A percentile compares a stretch with the other conserved stretches of the same genome.
phyloP scores from a whole-genome alignment of 2,329 filamentous ascomycete species.

The Exserohilum rostratum region DNA sequence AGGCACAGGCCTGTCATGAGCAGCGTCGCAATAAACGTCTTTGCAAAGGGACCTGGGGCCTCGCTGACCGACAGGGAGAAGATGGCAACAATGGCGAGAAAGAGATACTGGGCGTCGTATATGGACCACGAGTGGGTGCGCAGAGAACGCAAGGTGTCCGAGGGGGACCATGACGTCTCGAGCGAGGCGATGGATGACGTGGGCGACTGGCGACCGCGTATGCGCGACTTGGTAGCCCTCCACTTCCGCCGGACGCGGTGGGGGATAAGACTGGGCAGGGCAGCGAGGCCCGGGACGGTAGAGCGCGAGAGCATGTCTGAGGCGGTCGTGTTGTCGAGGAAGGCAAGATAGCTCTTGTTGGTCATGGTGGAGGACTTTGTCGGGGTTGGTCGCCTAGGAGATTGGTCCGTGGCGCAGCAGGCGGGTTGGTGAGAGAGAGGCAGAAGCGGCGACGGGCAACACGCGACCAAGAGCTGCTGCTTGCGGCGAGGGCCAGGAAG shows the following conservation, averaged over 20 bases:
- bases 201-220: conserved; percentile 69
- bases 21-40: conserved; percentile 72
- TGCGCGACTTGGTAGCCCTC: conserved; percentile 65
- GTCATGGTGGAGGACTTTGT: conserved; percentile 28
- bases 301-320: conserved; percentile 50
- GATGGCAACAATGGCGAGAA: conserved; percentile 74
- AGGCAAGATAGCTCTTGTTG: conserved; percentile 44
- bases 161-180: conserved; percentile 80
- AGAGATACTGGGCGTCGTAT: conserved; percentile 83
- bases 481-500: conserved; percentile 7
- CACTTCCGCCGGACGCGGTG: conserved; percentile 71
- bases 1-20: conserved; percentile 75
- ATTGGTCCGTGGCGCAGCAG: conserved; percentile 13
- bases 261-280: conserved; percentile 61
- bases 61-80: conserved; percentile 86
- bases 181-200: conserved; percentile 76
- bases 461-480: conserved; percentile 32
- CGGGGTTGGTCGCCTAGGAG: conserved; percentile 10
- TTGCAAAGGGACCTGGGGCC: conserved; percentile 75
- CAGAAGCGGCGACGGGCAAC: neutral
- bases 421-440: conserved; percentile 11
- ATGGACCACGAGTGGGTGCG: conserved; percentile 79
- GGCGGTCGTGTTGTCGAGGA: conserved; percentile 37
- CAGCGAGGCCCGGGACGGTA: conserved; percentile 56
- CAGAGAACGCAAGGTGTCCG: conserved; percentile 76